Percentiles rank a stretch among this genome's conserved stretches.
Conservation (phyloP, 495 filamentous ascomycete species). For the Aspergillus biplanus region DNA sequence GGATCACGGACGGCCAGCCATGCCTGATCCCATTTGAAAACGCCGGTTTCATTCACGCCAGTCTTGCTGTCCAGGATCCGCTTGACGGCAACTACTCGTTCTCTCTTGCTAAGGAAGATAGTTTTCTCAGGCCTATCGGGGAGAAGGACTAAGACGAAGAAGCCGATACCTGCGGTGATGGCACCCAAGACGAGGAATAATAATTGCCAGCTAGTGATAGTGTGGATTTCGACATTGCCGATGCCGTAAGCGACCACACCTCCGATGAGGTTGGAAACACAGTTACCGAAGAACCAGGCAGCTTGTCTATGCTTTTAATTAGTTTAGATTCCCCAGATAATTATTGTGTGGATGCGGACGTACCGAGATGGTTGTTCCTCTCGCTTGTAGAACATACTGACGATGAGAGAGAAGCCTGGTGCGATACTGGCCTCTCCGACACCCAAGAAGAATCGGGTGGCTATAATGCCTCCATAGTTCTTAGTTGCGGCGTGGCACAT, state of each 20-base stretch:
- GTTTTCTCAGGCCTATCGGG: slow-evolving; percentile 55
- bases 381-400: slow-evolving; percentile 57
- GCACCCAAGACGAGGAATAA: slow-evolving; percentile 48
- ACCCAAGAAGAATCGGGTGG: slow-evolving; percentile 57
- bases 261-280: slow-evolving; percentile 52
- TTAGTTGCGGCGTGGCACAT: slow-evolving; percentile 51
- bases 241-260: slow-evolving; percentile 61
- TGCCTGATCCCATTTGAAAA: slow-evolving; percentile 61
- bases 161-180: slow-evolving; percentile 41
- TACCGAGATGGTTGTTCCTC: slow-evolving; percentile 57
- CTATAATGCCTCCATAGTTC: slow-evolving; percentile 53
- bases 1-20: slow-evolving; percentile 54
- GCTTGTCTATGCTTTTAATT: slow-evolving; percentile 35
- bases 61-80: slow-evolving; percentile 63
- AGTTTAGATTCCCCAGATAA: slow-evolving; percentile 1
- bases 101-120: slow-evolving; percentile 47
- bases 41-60: slow-evolving; percentile 58
- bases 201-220: slow-evolving; percentile 45
- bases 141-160: slow-evolving; percentile 47
- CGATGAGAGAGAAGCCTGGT: slow-evolving; percentile 58
- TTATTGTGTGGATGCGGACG: slow-evolving; percentile 6
- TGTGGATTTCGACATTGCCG: slow-evolving; percentile 49
- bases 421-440: slow-evolving; percentile 60
- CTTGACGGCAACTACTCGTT: slow-evolving; percentile 57
- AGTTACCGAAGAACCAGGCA: slow-evolving; percentile 47